Evolutionary conservation across 257 asterid species (phyloP), one percentile per base, ranked within the genome.

Genomic region (Eucommia ulmoides): DNA sequence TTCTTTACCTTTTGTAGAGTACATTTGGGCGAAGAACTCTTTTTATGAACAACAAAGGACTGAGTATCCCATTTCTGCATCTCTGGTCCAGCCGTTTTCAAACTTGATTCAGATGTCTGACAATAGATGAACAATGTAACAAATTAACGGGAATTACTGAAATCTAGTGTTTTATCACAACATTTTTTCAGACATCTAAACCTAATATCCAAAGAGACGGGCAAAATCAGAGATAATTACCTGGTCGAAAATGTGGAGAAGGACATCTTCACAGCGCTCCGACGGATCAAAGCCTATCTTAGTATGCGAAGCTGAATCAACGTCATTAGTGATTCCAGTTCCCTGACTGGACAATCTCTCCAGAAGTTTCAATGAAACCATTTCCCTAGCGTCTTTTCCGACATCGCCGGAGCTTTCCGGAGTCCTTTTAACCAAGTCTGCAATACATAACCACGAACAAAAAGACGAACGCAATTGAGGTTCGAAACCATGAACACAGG

Each of bases 11-110:
- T 61, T 52, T 65, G 74, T 42, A 82, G 50, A 25, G 44, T 48
- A 61, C 49, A 25, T 55, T 54, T 51, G 17, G 74, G 55, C 60
- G 69, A 59, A 26, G 33, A 44, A 50, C 65, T 65, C 50, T 78
- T 80, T 64, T 80, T 83, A 23, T 61, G 67, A 49, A 17, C 50
- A 53, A 73, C 63, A 64, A 75, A 80, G 48, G 94, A 48, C 60
- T 54, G 65, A 55, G 80, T 21, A 63, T 80, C 91, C 84, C 81
- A 73, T 52, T 73, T 71, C 52, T 41, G 50, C 72, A 67, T 62
- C 54, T 71, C 71, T 23, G 64, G 56, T 50, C 60, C 73, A 71
- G 58, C 64, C 41, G 54, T 25, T 47, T 61, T 67, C 55, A 64
- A 26, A 55, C 70, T 47, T 51, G 55, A 53, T 14, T 65, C 52